Evolutionary conservation across 805 yeast species (phyloP).

Genomic region (Yarrowia sp.): DNA sequence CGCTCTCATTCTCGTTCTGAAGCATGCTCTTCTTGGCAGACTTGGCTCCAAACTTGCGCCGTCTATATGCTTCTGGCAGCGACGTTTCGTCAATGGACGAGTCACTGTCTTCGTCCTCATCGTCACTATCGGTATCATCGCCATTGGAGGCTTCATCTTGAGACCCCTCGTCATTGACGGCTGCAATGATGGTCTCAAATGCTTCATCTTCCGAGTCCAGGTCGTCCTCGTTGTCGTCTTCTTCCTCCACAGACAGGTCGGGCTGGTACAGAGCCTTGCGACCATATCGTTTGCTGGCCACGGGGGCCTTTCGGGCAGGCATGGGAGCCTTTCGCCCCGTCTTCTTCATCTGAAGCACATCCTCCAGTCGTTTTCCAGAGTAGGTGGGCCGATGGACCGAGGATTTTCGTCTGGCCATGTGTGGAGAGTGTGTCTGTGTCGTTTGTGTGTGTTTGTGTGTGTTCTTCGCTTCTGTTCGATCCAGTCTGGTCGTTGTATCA

Average conservation of each 20-base stretch:
- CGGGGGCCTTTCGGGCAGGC: constrained; percentile 22
- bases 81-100: constrained; percentile 36
- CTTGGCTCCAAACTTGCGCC: constrained; percentile 38
- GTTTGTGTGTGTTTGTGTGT: neutral
- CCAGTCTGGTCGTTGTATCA: neutral
- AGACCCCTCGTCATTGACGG: constrained; percentile 36
- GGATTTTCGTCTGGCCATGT: constrained; percentile 37
- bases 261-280: constrained; percentile 24
- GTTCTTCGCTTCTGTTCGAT: neutral
- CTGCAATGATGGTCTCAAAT: constrained; percentile 39
- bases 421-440: neutral
- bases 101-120: constrained; percentile 27
- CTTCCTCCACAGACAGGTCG: constrained; percentile 1
- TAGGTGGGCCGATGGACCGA: constrained; percentile 38
- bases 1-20: constrained; percentile 28
- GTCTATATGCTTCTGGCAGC: constrained; percentile 37
- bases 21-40: constrained; percentile 36
- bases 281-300: constrained; percentile 29
- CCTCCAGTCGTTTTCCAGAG: constrained; percentile 31
- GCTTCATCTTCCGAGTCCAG: constrained; percentile 38
- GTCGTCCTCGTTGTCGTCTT: constrained; percentile 13
- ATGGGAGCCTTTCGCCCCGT: constrained; percentile 27
- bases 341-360: constrained; percentile 33
- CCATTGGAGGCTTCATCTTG: constrained; percentile 19
- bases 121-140: constrained; percentile 15